Base-by-base conservation (phyloP, 2,329 filamentous ascomycete genomes). In the Berkeleyomyces basicola region DNA sequence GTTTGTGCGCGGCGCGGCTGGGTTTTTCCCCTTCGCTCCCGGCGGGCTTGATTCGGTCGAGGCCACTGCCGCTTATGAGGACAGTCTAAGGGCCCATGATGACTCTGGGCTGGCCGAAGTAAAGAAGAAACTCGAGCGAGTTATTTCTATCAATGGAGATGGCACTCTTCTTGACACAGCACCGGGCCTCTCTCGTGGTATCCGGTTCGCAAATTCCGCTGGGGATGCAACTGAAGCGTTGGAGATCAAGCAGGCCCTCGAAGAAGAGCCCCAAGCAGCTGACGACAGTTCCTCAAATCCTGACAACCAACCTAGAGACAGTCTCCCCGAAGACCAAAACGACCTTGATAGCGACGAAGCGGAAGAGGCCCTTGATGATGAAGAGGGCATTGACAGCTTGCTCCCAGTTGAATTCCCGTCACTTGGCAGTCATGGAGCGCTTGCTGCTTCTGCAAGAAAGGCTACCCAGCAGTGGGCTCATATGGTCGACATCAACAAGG, bases 401-500 rank as follows among this genome's bases (percentile, higher is more conserved):
- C 74, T 99, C 0, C 93, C 93, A 0, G 82, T 96, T 36, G 93
- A 99, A 70, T 99, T 96, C 69, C 91, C 93, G 0, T 88, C 95
- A 10, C 73, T 99, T 5, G 88, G 95, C 67, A 90, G 93, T 7
- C 88, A 86, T 70, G 85, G 85, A n/a, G 80, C 83, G 31, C 81
- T 96, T 39, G 81, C 87, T 23, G 77, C 86, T 60, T 85, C 87
- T 7, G 78, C 84, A 65, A 88, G 85, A 70, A 88, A 87, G 69
- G 83, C 83, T 46, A 87, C 88, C 5, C 86, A 82, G 68, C 90
- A 97, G 75, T 99, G 93, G 92, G 93, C 93, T 60, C 93, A 99
- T 74, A 95, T 99, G 84, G 92, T 99, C 1, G 92, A 99, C 71
- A 86, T 97, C 68, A 91, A 92, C 69, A 83, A 90, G 65, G 88